These are phyloP conservation scores for Solanum arcanum DNA, from an alignment of 257 asterid species.

Conservation along the genomic window DNA sequence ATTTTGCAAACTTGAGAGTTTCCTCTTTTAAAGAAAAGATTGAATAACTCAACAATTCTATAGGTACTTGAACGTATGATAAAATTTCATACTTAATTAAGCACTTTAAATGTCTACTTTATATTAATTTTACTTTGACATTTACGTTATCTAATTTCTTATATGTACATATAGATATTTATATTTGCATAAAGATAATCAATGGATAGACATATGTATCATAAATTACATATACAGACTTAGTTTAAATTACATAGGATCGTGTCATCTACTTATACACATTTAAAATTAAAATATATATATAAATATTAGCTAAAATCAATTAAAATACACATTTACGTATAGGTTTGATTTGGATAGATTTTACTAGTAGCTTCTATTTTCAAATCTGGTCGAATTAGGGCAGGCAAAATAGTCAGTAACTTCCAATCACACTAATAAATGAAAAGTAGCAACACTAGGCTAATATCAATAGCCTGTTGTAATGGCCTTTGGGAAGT, in stretches of 20 bases:
- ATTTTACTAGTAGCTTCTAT: neutral
- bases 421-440: neutral
- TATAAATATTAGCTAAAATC: fast-evolving
- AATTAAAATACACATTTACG: neutral
- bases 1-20: neutral
- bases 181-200: neutral
- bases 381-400: neutral
- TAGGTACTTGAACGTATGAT: neutral
- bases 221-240: too few species aligned
- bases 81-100: neutral
- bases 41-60: neutral
- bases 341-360: neutral
- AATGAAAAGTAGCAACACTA: neutral
- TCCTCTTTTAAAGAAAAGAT: neutral
- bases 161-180: too few species aligned
- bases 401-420: neutral
- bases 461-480: neutral
- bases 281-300: neutral
- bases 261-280: too few species aligned
- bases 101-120: neutral
- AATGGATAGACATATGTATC: too few species aligned
- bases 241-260: too few species aligned
- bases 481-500: neutral
- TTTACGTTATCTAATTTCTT: neutral
- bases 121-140: neutral